Percentiles rank a stretch among this genome's conserved stretches.
These are phyloP conservation scores for Dendrocalamus latiflorus DNA, from an alignment of 202 grass and related monocot species.

Conservation along the genomic window DNA sequence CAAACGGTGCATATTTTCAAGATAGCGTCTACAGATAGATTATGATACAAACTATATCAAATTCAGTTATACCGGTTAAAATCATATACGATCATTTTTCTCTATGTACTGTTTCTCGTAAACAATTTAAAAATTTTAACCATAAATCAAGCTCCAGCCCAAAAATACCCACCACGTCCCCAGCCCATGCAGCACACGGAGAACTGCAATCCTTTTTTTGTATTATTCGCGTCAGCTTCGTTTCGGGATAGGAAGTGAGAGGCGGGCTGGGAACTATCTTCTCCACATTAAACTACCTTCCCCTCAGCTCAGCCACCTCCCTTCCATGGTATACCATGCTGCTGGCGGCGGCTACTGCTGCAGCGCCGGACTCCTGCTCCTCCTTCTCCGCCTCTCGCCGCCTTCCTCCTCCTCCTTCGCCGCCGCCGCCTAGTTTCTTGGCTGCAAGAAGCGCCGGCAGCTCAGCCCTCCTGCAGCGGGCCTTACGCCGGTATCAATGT, in stretches of 20 bases:
- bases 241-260: conserved; percentile 41
- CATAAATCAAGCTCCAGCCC: no score
- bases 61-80: no score
- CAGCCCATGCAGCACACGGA: neutral
- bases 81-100: no score
- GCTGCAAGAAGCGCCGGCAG: neutral
- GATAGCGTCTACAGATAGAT: no score
- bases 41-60: no score
- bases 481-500: neutral
- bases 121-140: no score
- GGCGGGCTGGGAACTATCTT: neutral
- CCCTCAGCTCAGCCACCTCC: neutral
- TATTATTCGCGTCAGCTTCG: conserved; percentile 5
- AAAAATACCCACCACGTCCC: no score
- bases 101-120: no score
- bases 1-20: no score
- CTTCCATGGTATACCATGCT: conserved; percentile 55
- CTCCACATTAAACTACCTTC: neutral
- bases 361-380: conserved; percentile 16
- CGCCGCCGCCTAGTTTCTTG: neutral
- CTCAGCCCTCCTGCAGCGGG: neutral
- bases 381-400: neutral
- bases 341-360: conserved; percentile 22
- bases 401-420: neutral
- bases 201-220: neutral